These are phyloP conservation scores for Aspergillus cavernicola DNA, from an alignment of 495 filamentous ascomycete species.

Conservation along the genomic window DNA sequence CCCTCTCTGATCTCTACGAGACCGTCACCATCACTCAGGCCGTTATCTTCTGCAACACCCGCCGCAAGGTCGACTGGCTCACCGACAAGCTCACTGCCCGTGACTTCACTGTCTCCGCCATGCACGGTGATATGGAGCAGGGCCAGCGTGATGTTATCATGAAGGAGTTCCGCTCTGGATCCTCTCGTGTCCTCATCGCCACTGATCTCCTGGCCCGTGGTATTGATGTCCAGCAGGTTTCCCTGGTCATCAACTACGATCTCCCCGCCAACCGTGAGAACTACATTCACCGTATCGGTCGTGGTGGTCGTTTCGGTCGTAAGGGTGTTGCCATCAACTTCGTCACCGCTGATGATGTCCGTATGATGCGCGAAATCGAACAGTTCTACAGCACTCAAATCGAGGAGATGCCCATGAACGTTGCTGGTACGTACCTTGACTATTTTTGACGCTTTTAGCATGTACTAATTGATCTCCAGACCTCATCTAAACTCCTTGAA, in stretches of 20 bases:
- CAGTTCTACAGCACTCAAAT: conserved; percentile 64
- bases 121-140: conserved; percentile 99
- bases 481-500: conserved; percentile 48
- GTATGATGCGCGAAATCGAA: conserved; percentile 97
- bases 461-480: conserved; percentile 26
- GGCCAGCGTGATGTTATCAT: conserved; percentile 96
- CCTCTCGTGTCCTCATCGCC: conserved; percentile 95
- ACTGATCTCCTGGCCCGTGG: conserved; percentile 96
- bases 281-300: conserved; percentile 99
- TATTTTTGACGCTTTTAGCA: not conserved
- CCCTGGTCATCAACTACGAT: conserved; percentile 99
- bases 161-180: conserved; percentile 98
- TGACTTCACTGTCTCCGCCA: conserved; percentile 98
- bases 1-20: conserved; percentile 97
- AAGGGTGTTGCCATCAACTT: conserved; percentile 99
- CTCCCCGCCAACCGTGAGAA: conserved; percentile 98
- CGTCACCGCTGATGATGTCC: conserved; percentile 97
- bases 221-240: conserved; percentile 99
- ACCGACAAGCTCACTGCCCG: conserved; percentile 97
- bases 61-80: conserved; percentile 99
- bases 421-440: conserved; percentile 40
- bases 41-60: conserved; percentile 99
- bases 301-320: conserved; percentile 97
- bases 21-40: conserved; percentile 99
- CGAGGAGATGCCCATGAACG: conserved; percentile 63